phyloP scores from a whole-genome alignment of 1,284 basidiomycete species.

The Phaffia rhodozyma region DNA sequence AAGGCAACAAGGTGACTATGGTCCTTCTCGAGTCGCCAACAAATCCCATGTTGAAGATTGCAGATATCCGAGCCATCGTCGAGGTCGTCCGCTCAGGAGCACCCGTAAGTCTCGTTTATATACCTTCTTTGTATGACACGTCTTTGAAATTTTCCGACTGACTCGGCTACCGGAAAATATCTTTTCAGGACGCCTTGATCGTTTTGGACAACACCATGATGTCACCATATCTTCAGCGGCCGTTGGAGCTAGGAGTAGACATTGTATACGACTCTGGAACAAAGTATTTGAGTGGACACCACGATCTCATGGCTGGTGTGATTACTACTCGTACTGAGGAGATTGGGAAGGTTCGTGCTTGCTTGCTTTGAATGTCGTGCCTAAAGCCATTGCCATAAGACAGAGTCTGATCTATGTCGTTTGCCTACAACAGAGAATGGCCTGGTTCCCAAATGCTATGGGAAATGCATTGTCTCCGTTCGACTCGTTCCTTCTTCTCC shows the following conservation, averaged over 20 bases:
- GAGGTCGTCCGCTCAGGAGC: slow-evolving; percentile 66
- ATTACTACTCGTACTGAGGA: slow-evolving; percentile 88
- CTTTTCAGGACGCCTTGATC: slow-evolving; percentile 51
- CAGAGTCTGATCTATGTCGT: background rate
- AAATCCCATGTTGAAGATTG: slow-evolving; percentile 93
- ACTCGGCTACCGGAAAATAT: background rate
- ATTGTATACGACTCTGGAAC: slow-evolving; percentile 97
- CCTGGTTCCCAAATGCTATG: slow-evolving; percentile 88
- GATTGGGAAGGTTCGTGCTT: slow-evolving; percentile 55
- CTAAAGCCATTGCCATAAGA: slow-evolving; percentile 18
- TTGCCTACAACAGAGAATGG: slow-evolving; percentile 52
- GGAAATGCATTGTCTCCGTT: slow-evolving; percentile 95
- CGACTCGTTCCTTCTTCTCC: slow-evolving; percentile 88
- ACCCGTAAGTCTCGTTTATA: slow-evolving; percentile 34
- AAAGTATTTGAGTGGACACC: slow-evolving; percentile 95
- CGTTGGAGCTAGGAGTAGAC: slow-evolving; percentile 89
- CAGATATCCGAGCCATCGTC: slow-evolving; percentile 72
- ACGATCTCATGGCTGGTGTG: slow-evolving; percentile 97
- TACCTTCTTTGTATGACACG: background rate
- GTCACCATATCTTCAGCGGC: slow-evolving; percentile 95
- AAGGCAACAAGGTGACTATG: slow-evolving; percentile 56
- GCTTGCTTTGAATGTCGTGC: slow-evolving; percentile 24
- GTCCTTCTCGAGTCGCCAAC: slow-evolving; percentile 95
- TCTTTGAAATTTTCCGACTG: background rate
- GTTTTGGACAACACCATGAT: slow-evolving; percentile 99